phyloP scores from a whole-genome alignment of 2,329 filamentous ascomycete species.

The Cladosporium cucumerinum region DNA sequence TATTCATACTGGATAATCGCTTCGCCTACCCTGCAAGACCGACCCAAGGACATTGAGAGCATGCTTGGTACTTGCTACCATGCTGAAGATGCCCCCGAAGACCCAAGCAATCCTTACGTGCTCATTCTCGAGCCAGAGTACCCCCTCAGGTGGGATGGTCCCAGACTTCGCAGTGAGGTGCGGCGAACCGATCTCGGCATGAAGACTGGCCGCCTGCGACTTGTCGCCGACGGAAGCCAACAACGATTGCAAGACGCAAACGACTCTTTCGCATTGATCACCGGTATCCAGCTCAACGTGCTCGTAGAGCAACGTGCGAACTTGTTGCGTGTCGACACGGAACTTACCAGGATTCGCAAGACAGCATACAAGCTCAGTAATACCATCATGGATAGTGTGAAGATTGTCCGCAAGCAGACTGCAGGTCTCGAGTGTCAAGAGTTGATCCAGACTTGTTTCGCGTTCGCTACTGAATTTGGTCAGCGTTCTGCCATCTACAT shows the following conservation, averaged over 20 bases:
- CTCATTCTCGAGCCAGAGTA: slow-evolving; percentile 81
- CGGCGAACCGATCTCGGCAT: slow-evolving; percentile 79
- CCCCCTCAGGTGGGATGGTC: slow-evolving; percentile 75
- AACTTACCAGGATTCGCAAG: slow-evolving; percentile 90
- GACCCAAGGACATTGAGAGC: slow-evolving; percentile 76
- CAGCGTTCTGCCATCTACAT: slow-evolving; percentile 92
- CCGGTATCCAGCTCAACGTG: slow-evolving; percentile 80
- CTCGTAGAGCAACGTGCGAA: slow-evolving; percentile 91
- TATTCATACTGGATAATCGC: slow-evolving; percentile 65
- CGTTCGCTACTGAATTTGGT: slow-evolving; percentile 98
- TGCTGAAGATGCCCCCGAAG: slow-evolving; percentile 65
- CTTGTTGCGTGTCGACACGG: slow-evolving; percentile 83
- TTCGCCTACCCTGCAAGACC: slow-evolving; percentile 71
- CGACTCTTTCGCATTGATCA: slow-evolving; percentile 72
- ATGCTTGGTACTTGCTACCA: slow-evolving; percentile 79
- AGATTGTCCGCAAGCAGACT: slow-evolving; percentile 84
- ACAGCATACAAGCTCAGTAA: slow-evolving; percentile 96
- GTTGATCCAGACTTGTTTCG: slow-evolving; percentile 94
- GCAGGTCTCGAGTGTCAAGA: slow-evolving; percentile 84
- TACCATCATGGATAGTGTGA: slow-evolving; percentile 97
- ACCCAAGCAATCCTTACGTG: slow-evolving; percentile 77
- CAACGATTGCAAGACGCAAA: slow-evolving; percentile 75
- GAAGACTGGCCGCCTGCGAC: slow-evolving; percentile 77
- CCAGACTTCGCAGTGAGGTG: slow-evolving; percentile 64
- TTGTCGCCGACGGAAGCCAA: slow-evolving; percentile 85